Evolutionary conservation across 371 early-diverging fungal genomes (phyloP).

Genomic region (Rhizomucor pusillus): DNA sequence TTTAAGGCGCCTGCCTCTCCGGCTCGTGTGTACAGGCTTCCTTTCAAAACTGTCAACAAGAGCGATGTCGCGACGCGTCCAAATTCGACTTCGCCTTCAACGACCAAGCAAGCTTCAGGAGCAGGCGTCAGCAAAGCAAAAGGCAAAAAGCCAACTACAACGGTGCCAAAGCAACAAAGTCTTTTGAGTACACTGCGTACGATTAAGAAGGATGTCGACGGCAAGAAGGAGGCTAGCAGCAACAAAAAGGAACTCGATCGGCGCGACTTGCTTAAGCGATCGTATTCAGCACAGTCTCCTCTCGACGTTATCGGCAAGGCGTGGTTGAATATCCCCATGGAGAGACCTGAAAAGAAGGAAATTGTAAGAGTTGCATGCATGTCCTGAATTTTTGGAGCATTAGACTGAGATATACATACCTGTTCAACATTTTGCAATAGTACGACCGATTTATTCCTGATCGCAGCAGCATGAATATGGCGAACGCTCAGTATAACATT

Average conservation of each 20-base stretch:
- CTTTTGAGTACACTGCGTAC: neutral
- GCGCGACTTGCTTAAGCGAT: conserved; percentile 20
- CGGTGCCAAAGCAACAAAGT: conserved; percentile 2
- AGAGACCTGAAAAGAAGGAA: conserved; percentile 11
- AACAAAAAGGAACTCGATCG: conserved; percentile 7
- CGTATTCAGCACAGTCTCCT: conserved; percentile 22
- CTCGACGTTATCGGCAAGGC: conserved; percentile 27
- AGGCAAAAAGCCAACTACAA: neutral
- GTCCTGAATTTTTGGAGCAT: neutral
- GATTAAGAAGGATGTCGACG: neutral
- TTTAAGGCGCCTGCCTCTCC: neutral
- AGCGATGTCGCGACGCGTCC: neutral
- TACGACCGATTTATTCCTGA: conserved; percentile 79
- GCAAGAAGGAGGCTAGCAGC: neutral
- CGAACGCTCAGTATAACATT: conserved; percentile 64
- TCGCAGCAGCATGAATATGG: conserved; percentile 58
- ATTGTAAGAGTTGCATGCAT: conserved; percentile 1
- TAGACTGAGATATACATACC: conserved; percentile 1
- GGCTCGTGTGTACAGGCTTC: neutral
- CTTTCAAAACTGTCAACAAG: neutral
- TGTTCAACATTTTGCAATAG: conserved; percentile 24
- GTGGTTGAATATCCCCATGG: conserved; percentile 27
- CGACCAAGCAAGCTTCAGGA: neutral
- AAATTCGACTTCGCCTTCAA: neutral
- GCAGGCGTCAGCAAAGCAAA: conserved; percentile 1